Conservation (phyloP, 2,329 filamentous ascomycete species). For the Aureobasidium sp. region DNA sequence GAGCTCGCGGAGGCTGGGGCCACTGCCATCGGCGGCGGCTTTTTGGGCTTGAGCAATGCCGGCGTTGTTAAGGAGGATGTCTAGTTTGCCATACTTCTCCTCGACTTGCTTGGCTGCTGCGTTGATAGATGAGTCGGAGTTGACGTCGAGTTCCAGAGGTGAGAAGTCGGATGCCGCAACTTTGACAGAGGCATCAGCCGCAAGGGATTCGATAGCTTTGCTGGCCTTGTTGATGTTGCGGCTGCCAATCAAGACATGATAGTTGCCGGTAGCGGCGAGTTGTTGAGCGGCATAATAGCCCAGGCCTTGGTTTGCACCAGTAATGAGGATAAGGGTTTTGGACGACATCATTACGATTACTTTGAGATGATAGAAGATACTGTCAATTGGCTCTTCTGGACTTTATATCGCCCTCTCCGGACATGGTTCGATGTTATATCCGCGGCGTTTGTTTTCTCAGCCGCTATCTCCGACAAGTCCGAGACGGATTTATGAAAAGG, state of each 20-base stretch:
- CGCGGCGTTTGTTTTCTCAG: neutral
- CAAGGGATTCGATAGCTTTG: slow-evolving; percentile 29
- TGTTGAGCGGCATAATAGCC: slow-evolving; percentile 38
- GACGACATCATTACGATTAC: neutral
- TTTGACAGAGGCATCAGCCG: slow-evolving; percentile 23
- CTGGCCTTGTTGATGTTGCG: slow-evolving; percentile 32
- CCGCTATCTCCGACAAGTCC: neutral
- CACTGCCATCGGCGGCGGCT: neutral
- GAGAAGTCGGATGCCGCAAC: slow-evolving; percentile 28
- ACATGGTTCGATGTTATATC: neutral
- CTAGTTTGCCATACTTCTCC: slow-evolving; percentile 25
- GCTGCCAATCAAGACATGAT: slow-evolving; percentile 36
- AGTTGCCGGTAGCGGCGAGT: slow-evolving; percentile 32
- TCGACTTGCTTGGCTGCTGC: slow-evolving; percentile 29
- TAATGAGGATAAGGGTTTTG: slow-evolving; percentile 30
- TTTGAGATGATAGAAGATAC: neutral
- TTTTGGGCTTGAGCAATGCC: slow-evolving; percentile 23
- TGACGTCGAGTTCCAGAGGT: slow-evolving; percentile 38
- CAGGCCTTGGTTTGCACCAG: slow-evolving; percentile 39
- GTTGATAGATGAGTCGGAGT: slow-evolving; percentile 36
- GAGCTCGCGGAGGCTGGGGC: slow-evolving; percentile 17
- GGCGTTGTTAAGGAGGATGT: slow-evolving; percentile 34
- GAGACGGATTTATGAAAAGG: neutral
- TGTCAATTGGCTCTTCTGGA: neutral
- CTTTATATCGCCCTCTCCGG: neutral